Evolutionary conservation across 306 rosid genomes (phyloP), one percentile per base, ranked within the genome.

Genomic region (Cyclanthera cordifolia): DNA sequence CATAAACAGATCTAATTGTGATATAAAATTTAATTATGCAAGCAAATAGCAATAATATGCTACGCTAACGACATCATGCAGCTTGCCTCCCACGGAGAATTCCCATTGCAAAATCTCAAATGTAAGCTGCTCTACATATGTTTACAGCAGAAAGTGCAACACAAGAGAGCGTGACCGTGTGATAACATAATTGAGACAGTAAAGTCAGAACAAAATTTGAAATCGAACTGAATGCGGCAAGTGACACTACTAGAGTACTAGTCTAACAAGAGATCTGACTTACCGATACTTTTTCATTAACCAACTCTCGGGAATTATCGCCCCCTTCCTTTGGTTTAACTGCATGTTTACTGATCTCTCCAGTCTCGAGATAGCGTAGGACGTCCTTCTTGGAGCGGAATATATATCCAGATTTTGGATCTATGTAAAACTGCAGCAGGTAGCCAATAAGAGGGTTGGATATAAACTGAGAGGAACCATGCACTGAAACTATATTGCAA

Each of bases 311-410:
- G 60, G 72, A 76, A 46, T 59, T 51, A 21, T 25, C 28, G 51
- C 74, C 48, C 23, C 58, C 53, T 37, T 73, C 30, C 81, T 77
- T 83, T 45, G 85, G 82, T 78, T 70, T 83, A 56, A 75, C 53
- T 70, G 81, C 76, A 70, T 53, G 51, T 75, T 39, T 80, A 73
- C 79, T 70, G 68, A 71, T 78, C 75, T 75, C 70, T 73, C 85
- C 85, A 13, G 82, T 78, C 73, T 77, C 76, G 6, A 83, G 60
- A 78, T 80, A 83, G 63, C 59, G 75, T 24, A 75, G 37, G 53
- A 74, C 85, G 11, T 73, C 83, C 77, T 51, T 75, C 63, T 78
- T 80, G 71, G 85, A 80, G 71, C 85, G 87, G 76, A 83, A 83
- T 27, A 75, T 21, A 51, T 78, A 83, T 69, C 87, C 85, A 54